Base-by-base conservation (phyloP, 116 monocot species). In the Iris pallida region DNA sequence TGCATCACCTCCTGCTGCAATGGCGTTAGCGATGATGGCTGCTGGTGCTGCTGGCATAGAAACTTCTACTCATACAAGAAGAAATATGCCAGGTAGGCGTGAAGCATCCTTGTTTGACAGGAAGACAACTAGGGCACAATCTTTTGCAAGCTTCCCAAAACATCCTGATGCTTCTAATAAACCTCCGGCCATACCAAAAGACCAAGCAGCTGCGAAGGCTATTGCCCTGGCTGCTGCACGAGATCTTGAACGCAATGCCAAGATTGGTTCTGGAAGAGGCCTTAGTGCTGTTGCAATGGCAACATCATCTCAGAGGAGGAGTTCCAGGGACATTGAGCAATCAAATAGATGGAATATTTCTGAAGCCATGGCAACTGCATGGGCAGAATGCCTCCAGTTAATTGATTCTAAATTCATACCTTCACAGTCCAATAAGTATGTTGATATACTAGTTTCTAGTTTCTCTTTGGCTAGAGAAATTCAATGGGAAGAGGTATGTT, bases 241-340 rank as follows among this genome's bases (percentile, higher is more conserved):
- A 52, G 87, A 92, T 81, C 85, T 87, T 59, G 90, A 92, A 55
- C 76, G 97, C 52, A 87, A 77, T 75, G 80, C 92, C 7, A 92
- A 81, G 71, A 87, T 97, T 72, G 92, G 92, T 65, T 87, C 97
- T 71, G 84, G 85, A 14, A 84, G 92, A 75, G 92, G 92, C 52
- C 81, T 97, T 59, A 92, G 97, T 85, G 97, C 92, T 78, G 97
- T 97, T 42, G 97, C 97, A 56, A 97, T 97, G 97, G 90, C 97
- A 5, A 97, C 97, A 61, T 89, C 97, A 58, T 83, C 83, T 52
- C 92, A 97, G 76, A 89, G 97, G 75, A 92, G 97, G 71, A 87
- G 83, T 78, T 61, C 57, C 41, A 73, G 84, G 69, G 97, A 97
- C 76, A 30, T 81, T 15, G 81, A 97, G 61, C 89, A 92, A 77